phyloP scores from a whole-genome alignment of 2,329 filamentous ascomycete species.

The Pseudonectria buxi region DNA sequence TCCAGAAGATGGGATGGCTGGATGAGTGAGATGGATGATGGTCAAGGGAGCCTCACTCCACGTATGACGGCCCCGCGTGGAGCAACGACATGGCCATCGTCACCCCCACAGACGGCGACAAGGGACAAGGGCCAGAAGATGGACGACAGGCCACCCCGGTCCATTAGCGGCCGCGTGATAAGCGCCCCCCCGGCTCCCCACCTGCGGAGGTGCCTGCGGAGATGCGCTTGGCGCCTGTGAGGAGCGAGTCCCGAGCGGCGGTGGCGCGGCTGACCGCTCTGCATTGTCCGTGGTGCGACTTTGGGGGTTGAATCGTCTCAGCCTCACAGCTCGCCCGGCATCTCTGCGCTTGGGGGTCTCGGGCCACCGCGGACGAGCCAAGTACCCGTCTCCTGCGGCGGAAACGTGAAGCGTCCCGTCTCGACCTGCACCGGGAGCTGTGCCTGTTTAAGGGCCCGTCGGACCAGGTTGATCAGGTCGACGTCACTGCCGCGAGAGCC shows the following conservation, averaged over 20 bases:
- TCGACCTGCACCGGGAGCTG: conserved; percentile 23
- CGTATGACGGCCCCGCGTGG: conserved; percentile 3
- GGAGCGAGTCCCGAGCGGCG: too few relatives aligned
- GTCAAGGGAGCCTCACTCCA: conserved; percentile 6
- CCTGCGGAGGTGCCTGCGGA: too few relatives aligned
- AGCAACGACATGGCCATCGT: conserved; percentile 1
- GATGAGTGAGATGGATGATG: conserved; percentile 3
- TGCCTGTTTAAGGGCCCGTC: conserved; percentile 21
- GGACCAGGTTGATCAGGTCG: conserved; percentile 20
- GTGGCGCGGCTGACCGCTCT: conserved; percentile 5
- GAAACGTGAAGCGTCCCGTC: conserved; percentile 24
- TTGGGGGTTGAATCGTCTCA: conserved; percentile 8
- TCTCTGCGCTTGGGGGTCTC: too few relatives aligned
- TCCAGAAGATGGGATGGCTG: too few relatives aligned
- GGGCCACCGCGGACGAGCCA: too few relatives aligned
- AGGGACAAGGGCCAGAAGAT: too few relatives aligned
- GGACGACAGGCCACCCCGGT: too few relatives aligned
- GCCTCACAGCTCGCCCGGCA: conserved; percentile 11
- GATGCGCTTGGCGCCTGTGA: too few relatives aligned
- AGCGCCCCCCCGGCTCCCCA: too few relatives aligned
- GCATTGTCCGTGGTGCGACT: conserved; percentile 12
- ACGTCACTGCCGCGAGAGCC: conserved; percentile 21
- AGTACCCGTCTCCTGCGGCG: conserved; percentile 6
- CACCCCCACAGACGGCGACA: too few relatives aligned
- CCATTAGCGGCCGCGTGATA: too few relatives aligned